Percentiles rank a stretch among this genome's conserved stretches.
These are phyloP conservation scores for Ophiocordyceps sinensis DNA, from an alignment of 2,329 filamentous ascomycete genomes.

Conservation along the genomic window DNA sequence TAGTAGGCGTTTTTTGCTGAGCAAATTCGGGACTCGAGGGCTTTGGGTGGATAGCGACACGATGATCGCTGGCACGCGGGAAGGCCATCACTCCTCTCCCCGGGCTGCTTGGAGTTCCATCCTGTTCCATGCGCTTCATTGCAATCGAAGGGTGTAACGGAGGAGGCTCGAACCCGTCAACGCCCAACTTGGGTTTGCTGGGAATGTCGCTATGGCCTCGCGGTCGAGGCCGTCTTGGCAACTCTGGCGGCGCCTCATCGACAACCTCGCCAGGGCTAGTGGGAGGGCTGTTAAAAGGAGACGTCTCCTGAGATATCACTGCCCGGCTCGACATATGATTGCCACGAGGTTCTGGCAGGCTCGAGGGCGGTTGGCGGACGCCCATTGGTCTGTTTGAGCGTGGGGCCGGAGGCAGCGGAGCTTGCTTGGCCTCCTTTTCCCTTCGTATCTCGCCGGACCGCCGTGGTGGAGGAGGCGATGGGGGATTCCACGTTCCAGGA, in stretches of 20 bases:
- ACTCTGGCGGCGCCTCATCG: conserved; percentile 33
- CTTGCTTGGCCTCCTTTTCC: conserved; percentile 27
- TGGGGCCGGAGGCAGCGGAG: conserved; percentile 61
- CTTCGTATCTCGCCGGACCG: conserved; percentile 44
- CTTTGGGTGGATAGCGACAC: conserved; percentile 34
- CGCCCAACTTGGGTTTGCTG: conserved; percentile 8
- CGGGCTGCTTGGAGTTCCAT: conserved; percentile 25
- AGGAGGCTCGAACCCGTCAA: conserved; percentile 31
- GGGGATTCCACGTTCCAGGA: conserved; percentile 32
- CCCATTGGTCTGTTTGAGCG: conserved; percentile 54
- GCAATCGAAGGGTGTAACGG: conserved; percentile 35
- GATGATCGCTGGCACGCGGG: conserved; percentile 26
- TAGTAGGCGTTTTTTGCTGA: conserved; percentile 6
- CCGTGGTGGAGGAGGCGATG: conserved; percentile 49
- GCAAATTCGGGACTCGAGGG: conserved; percentile 19
- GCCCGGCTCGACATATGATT: conserved; percentile 5
- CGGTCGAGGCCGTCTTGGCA: conserved; percentile 36
- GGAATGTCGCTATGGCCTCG: conserved; percentile 10
- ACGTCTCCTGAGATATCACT: conserved; percentile 30
- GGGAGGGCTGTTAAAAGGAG: conserved; percentile 79
- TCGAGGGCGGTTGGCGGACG: conserved; percentile 9
- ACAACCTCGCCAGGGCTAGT: conserved; percentile 44
- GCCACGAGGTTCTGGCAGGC: conserved; percentile 5
- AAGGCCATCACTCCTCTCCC: conserved; percentile 22
- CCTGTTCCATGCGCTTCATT: conserved; percentile 28